A percentile compares a stretch with the other conserved stretches of the same genome.
These are phyloP conservation scores for Capsella rubella DNA, from an alignment of 441 rosid species.

Conservation along the genomic window DNA sequence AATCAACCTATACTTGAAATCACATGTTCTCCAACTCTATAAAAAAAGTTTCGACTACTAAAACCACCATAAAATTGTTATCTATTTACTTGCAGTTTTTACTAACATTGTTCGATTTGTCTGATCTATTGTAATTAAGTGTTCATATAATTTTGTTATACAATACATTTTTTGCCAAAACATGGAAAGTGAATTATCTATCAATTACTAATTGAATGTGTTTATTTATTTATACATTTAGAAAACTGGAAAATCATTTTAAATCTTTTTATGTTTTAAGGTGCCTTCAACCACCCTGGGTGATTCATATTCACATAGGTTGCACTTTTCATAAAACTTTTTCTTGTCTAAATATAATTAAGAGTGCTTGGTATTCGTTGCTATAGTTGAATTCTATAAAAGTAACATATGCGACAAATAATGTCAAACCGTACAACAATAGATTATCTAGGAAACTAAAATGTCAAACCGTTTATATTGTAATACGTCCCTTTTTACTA, in stretches of 20 bases:
- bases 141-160: neutral
- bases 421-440: constrained; percentile 25
- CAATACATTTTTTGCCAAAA: neutral
- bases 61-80: neutral
- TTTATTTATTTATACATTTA: neutral
- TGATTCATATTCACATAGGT: constrained; percentile 14
- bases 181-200: neutral
- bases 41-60: neutral
- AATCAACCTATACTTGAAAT: neutral
- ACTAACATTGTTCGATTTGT: neutral
- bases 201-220: neutral
- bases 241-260: neutral
- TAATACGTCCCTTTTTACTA: constrained; percentile 6
- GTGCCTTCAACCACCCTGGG: neutral
- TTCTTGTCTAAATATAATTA: neutral
- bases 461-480: constrained; percentile 31
- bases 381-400: constrained; percentile 25
- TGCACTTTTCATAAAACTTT: neutral
- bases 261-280: neutral
- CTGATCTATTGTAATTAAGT: neutral
- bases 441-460: constrained; percentile 7
- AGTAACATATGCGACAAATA: constrained; percentile 19
- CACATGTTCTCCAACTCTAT: neutral
- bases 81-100: neutral
- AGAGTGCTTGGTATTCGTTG: constrained; percentile 16